phyloP scores from a whole-genome alignment of 1,139 yeast species.

The Candida sp. region DNA sequence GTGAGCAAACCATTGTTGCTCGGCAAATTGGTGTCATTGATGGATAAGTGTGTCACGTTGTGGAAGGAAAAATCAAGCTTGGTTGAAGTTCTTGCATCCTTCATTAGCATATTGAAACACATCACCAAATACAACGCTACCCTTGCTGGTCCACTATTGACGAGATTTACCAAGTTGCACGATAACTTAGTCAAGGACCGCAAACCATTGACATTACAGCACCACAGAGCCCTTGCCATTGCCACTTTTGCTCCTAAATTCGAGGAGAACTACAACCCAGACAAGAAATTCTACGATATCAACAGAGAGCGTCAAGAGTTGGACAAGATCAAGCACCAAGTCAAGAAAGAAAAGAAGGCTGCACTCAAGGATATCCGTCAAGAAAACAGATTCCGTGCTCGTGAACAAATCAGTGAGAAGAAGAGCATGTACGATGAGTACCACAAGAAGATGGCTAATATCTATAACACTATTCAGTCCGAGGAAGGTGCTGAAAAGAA shows the following conservation, averaged over 20 bases:
- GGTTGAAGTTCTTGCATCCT: conserved; percentile 52
- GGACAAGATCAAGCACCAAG: conserved; percentile 78
- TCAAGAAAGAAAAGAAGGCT: conserved; percentile 91
- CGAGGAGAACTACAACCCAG: conserved; percentile 96
- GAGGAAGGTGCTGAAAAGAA: conserved; percentile 96
- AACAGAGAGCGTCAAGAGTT: conserved; percentile 84
- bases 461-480: conserved; percentile 85
- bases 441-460: conserved; percentile 87
- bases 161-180: conserved; percentile 52
- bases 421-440: conserved; percentile 77
- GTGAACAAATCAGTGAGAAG: conserved; percentile 83
- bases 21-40: conserved; percentile 24
- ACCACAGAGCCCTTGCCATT: conserved; percentile 86
- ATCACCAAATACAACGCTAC: conserved; percentile 36
- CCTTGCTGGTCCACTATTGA: conserved; percentile 37
- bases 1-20: conserved; percentile 37
- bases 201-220: conserved; percentile 80
- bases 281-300: conserved; percentile 88
- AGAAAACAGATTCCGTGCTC: conserved; percentile 85
- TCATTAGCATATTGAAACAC: conserved; percentile 40
- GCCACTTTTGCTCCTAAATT: conserved; percentile 89
- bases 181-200: conserved; percentile 50
- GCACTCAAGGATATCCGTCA: conserved; percentile 90
- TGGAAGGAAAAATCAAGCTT: conserved; percentile 75
- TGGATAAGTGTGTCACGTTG: conserved; percentile 35